A percentile compares a stretch with the other conserved stretches of the same genome.
These are phyloP conservation scores for Rhizoclosmatium sp. DNA, from an alignment of 192 early-diverging fungal species.

Conservation along the genomic window DNA sequence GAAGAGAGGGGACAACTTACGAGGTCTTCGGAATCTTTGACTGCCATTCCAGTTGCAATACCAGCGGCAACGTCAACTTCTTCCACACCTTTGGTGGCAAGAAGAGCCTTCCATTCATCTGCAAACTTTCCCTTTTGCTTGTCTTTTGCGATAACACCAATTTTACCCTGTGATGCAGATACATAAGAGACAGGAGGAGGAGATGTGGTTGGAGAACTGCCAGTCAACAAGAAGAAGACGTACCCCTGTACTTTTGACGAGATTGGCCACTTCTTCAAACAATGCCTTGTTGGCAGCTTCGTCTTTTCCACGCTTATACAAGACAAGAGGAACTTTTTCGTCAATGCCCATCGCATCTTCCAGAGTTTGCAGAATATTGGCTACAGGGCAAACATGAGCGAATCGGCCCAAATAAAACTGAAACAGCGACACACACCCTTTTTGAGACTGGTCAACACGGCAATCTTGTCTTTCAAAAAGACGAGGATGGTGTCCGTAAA, in stretches of 20 bases:
- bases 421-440: conserved; percentile 64
- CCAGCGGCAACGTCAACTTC: conserved; percentile 76
- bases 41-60: conserved; percentile 74
- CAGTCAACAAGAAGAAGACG: not conserved
- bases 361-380: conserved; percentile 70
- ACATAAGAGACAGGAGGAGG: not conserved
- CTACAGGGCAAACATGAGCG: conserved; percentile 33
- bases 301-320: conserved; percentile 72
- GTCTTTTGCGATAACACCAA: conserved; percentile 86
- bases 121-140: conserved; percentile 76
- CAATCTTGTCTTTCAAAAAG: conserved; percentile 76
- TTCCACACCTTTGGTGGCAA: conserved; percentile 64
- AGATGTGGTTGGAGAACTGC: not conserved
- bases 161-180: conserved; percentile 52
- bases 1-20: conserved; percentile 49
- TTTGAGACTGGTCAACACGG: conserved; percentile 80
- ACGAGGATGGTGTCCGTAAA: conserved; percentile 86
- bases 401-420: not conserved
- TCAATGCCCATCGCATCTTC: conserved; percentile 47
- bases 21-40: conserved; percentile 93
- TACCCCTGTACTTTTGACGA: conserved; percentile 30
- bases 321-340: conserved; percentile 68
- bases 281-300: conserved; percentile 71
- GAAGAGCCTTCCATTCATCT: conserved; percentile 78
- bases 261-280: conserved; percentile 65